These are phyloP conservation scores for Suillus clintonianus DNA, from an alignment of 768 basidiomycete species.

Conservation along the genomic window DNA sequence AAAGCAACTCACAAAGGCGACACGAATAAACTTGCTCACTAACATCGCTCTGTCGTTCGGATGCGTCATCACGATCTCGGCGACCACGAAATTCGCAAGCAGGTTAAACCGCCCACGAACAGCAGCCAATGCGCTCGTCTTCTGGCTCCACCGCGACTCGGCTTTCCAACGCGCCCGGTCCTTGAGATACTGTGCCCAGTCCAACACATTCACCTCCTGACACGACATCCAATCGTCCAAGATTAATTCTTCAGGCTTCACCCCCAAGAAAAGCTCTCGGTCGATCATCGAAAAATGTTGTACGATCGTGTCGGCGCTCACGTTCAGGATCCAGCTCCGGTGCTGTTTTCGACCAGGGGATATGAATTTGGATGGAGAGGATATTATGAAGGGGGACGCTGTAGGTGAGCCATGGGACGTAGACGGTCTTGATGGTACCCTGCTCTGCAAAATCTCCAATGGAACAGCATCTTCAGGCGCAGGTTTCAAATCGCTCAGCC, in stretches of 20 bases:
- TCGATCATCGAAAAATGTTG: constrained; percentile 88
- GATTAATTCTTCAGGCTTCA: constrained; percentile 89
- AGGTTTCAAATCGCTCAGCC: constrained; percentile 47
- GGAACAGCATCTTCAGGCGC: constrained; percentile 64
- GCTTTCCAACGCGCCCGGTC: constrained; percentile 70
- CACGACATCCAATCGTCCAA: constrained; percentile 67
- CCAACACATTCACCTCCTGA: constrained; percentile 66
- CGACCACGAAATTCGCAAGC: constrained; percentile 75
- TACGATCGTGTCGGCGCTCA: constrained; percentile 63
- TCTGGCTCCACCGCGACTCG: constrained; percentile 56
- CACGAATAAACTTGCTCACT: constrained; percentile 77
- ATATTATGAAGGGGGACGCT: constrained; percentile 20
- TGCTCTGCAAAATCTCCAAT: constrained; percentile 63
- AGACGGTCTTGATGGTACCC: constrained; percentile 44
- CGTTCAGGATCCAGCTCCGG: constrained; percentile 71
- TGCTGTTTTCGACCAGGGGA: constrained; percentile 47
- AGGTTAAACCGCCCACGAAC: constrained; percentile 84
- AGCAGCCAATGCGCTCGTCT: constrained; percentile 71
- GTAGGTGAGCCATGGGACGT: constrained; percentile 32
- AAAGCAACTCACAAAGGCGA: constrained; percentile 71
- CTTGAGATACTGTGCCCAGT: constrained; percentile 83
- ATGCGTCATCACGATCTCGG: constrained; percentile 79
- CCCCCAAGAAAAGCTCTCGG: constrained; percentile 78
- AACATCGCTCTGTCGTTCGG: constrained; percentile 64
- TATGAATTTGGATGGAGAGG: constrained; percentile 38